Evolutionary conservation across 345 rosid species (phyloP).

Genomic region (Excoecaria agallocha): DNA sequence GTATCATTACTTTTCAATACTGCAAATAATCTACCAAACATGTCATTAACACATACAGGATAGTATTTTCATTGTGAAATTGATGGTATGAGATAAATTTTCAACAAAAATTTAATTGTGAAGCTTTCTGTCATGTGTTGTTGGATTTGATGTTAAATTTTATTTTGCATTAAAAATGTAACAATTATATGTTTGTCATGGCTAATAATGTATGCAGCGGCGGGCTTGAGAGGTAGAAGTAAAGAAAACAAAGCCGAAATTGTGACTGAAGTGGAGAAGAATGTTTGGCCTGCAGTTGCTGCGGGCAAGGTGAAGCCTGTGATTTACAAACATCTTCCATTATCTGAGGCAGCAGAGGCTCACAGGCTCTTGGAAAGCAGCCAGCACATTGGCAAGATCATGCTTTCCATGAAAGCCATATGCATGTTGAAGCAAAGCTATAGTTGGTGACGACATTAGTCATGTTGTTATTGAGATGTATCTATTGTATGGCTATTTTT

Average conservation of each 20-base stretch:
- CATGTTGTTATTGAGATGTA: not conserved
- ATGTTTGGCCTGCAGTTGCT: conserved; percentile 78
- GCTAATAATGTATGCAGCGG: conserved; percentile 45
- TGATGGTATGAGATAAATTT: not conserved
- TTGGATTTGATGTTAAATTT: not conserved
- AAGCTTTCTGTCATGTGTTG: not conserved
- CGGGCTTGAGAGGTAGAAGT: conserved; percentile 71
- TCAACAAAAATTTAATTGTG: not conserved
- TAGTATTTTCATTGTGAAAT: not conserved
- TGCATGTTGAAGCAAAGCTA: not conserved
- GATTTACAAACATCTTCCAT: conserved; percentile 48
- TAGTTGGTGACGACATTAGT: not conserved
- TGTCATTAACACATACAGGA: not conserved
- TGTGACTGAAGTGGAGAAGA: conserved; percentile 71
- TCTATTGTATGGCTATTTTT: not conserved
- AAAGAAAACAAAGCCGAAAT: conserved; percentile 63
- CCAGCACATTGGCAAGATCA: conserved; percentile 72
- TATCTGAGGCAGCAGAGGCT: conserved; percentile 63
- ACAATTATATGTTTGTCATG: not conserved
- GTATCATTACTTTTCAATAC: not conserved
- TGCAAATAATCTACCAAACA: not conserved
- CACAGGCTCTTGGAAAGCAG: conserved; percentile 79
- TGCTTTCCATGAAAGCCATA: conserved; percentile 52
- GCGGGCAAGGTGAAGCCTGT: conserved; percentile 74
- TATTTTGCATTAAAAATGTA: not conserved